Evolutionary conservation across 2,329 filamentous ascomycete genomes (phyloP).

Genomic region (Monosporascus sp.): DNA sequence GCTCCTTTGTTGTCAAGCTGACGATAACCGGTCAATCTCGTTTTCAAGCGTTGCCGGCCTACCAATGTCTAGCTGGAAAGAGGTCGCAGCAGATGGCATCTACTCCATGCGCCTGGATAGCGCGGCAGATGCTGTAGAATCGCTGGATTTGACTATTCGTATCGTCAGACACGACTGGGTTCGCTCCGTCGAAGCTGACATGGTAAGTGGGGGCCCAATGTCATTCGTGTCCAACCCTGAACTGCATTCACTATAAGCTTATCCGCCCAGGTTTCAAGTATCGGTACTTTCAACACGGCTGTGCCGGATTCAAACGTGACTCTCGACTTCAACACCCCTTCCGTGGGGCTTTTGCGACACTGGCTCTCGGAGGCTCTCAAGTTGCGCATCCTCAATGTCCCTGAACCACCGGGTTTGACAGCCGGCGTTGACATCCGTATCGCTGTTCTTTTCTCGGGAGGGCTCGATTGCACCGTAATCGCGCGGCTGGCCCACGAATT

Average conservation of each 20-base stretch:
- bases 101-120: slow-evolving; percentile 58
- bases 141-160: slow-evolving; percentile 8
- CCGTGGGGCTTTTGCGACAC: slow-evolving; percentile 47
- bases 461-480: slow-evolving; percentile 85
- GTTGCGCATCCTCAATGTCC: slow-evolving; percentile 61
- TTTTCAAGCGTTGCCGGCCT: slow-evolving; percentile 67
- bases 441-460: slow-evolving; percentile 87
- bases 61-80: slow-evolving; percentile 54
- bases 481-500: slow-evolving; percentile 76
- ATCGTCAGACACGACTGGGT: slow-evolving; percentile 30
- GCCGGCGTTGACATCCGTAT: slow-evolving; percentile 45
- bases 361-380: slow-evolving; percentile 57
- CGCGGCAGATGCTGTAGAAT: slow-evolving; percentile 1
- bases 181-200: slow-evolving; percentile 26
- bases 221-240: slow-evolving; percentile 5
- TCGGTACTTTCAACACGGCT: slow-evolving; percentile 47
- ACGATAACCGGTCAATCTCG: slow-evolving; percentile 39
- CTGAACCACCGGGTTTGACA: slow-evolving; percentile 42
- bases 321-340: slow-evolving; percentile 37
- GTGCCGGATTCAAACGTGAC: slow-evolving; percentile 27
- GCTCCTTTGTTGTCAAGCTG: slow-evolving; percentile 56
- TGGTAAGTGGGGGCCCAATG: slow-evolving; percentile 35
- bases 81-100: slow-evolving; percentile 81
- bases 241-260: slow-evolving; percentile 32
- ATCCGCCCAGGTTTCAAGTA: slow-evolving; percentile 46